Evolutionary conservation across 108 stramenopile genomes (phyloP), one percentile per base, ranked within the genome.

Genomic region (Chaetoceros tenuissimus): DNA sequence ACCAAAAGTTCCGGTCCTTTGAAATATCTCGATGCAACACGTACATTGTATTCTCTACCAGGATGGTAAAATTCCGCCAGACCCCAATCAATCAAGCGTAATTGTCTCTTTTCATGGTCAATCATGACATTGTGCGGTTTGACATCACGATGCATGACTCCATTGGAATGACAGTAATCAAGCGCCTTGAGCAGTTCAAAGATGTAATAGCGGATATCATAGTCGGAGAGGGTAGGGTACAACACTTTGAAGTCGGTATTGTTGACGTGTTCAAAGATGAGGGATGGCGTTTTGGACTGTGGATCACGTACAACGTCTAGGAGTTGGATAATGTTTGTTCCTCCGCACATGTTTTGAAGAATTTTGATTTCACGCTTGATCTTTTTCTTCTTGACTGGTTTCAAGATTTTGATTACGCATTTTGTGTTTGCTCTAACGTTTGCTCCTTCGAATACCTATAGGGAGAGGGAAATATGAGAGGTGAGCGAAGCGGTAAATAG

Each of bases 51-150:
- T 78, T 99, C 99, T 31, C 97, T 67, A 59, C 99, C 99, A 2
- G 96, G 97, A 65, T 99, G 99, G 67, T 99, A 99, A 57, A 99
- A 98, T 75, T 99, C 99, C 0, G 99, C 99, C 47, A 99, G 82
- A 26, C 99, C 99, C 99, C 99, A 99, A 75, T 99, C 99, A 66
- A 99, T 99, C 43, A 99, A 74, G 24, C 99, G 83, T 27, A 99
- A 79, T 80, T 97, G 89, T 40, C 97, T 73, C 62, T 96, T 93
- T 51, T 95, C 96, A 68, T 98, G 97, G 73, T 99, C 97, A 67
- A 99, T 98, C 96, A 98, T 97, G 64, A 99, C 96, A 69, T 99
- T 99, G 85, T 98, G 97, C 18, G 99, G 99, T 76, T 99, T 99
- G 56, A 99, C 97, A 81, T 99, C 99, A 53, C 99, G 78, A 75